Percentiles rank a stretch among this genome's conserved stretches.
phyloP scores from a whole-genome alignment of 768 basidiomycete species.

The Hortiboletus campestris region DNA sequence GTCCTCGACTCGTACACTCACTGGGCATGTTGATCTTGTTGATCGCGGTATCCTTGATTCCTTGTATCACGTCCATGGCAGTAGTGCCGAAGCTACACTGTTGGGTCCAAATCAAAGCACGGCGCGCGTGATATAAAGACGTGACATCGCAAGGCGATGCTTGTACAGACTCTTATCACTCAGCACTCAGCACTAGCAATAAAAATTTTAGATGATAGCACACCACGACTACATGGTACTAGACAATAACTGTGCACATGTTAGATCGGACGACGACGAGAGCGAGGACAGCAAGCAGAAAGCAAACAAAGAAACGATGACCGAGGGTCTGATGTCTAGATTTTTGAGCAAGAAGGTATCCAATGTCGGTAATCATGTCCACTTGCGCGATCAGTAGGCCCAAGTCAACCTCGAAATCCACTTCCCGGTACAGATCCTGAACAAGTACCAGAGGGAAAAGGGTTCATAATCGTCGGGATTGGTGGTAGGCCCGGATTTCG shows the following conservation, averaged over 20 bases:
- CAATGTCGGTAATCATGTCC: not conserved
- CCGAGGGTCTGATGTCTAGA: not conserved
- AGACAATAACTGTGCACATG: not conserved
- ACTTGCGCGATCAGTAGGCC: slow-evolving; percentile 6
- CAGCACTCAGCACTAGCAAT: not conserved
- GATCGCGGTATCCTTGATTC: slow-evolving; percentile 31
- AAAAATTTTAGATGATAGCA: not conserved
- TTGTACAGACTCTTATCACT: not conserved
- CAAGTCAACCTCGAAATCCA: slow-evolving; percentile 21
- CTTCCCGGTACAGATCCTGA: slow-evolving; percentile 1
- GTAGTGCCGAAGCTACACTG: not conserved
- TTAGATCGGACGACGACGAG: not conserved
- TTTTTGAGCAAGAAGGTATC: not conserved
- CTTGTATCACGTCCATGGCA: slow-evolving; percentile 38
- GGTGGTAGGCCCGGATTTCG: slow-evolving; percentile 25
- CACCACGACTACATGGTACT: not conserved
- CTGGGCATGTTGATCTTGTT: slow-evolving; percentile 34
- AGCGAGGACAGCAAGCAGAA: not conserved
- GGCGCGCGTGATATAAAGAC: not conserved
- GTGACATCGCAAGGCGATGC: not conserved
- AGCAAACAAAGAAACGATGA: not conserved
- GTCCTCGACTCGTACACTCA: slow-evolving; percentile 17
- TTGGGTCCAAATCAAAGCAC: not conserved
- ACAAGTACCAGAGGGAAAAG: slow-evolving; percentile 17
- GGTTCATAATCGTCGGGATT: slow-evolving; percentile 25